Evolutionary conservation across 139 green algal species (phyloP).

Genomic region (Haematococcus sp.): DNA sequence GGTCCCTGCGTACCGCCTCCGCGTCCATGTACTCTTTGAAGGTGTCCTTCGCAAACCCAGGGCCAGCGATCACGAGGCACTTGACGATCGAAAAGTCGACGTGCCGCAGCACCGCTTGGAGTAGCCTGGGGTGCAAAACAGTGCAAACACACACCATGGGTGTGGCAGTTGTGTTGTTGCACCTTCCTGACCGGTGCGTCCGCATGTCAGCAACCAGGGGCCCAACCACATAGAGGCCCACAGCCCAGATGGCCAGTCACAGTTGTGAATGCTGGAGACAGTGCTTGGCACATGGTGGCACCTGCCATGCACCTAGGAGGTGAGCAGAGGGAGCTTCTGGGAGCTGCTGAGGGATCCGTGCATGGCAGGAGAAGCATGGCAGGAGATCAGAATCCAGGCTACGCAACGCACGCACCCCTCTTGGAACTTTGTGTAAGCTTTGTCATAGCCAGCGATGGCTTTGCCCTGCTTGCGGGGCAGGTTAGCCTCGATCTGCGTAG

Average conservation of each 20-base stretch:
- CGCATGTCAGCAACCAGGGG: background rate
- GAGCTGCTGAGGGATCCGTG: too few species aligned
- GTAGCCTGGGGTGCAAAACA: background rate
- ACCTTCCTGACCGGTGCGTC: conserved; percentile 29
- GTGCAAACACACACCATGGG: conserved; percentile 32
- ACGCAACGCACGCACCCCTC: conserved; percentile 10
- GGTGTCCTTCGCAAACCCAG: conserved; percentile 93
- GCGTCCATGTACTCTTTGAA: conserved; percentile 77
- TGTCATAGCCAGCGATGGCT: conserved; percentile 85
- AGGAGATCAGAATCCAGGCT: too few species aligned
- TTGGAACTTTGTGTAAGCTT: conserved; percentile 42
- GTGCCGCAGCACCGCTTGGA: conserved; percentile 71
- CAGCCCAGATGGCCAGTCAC: too few species aligned
- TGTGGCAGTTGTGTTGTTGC: conserved; percentile 36
- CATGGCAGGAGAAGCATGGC: too few species aligned
- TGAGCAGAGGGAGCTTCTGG: too few species aligned
- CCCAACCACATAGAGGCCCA: too few species aligned
- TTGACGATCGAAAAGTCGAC: conserved; percentile 88
- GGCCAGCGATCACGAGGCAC: conserved; percentile 92
- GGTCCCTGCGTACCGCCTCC: conserved; percentile 62
- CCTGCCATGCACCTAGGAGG: too few species aligned
- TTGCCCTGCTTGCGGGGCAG: conserved; percentile 89
- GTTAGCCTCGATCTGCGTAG: conserved; percentile 67
- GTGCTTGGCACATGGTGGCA: too few species aligned
- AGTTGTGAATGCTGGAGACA: too few species aligned